A percentile compares a stretch with the other conserved stretches of the same genome.
Evolutionary conservation across 1,139 yeast species (phyloP).

Genomic region (Kodamaea arcana): DNA sequence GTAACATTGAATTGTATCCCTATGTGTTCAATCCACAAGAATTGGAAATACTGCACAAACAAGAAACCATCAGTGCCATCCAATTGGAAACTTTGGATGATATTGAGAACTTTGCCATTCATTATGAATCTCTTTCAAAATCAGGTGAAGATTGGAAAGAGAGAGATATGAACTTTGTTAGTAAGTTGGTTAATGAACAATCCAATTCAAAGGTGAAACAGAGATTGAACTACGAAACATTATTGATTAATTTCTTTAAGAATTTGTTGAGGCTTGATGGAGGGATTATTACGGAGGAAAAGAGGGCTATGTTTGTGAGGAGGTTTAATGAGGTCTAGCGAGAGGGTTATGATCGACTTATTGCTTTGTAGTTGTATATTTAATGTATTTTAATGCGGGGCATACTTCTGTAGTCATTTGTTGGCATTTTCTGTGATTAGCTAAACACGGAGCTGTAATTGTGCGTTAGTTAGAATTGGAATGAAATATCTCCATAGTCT

Average conservation of each 20-base stretch:
- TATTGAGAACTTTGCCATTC: conserved; percentile 41
- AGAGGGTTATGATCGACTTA: no score
- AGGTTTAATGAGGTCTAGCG: conserved; percentile 11
- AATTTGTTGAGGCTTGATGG: conserved; percentile 41
- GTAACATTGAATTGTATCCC: conserved; percentile 48
- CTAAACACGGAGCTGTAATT: no score
- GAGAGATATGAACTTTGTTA: conserved; percentile 27
- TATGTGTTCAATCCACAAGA: conserved; percentile 50
- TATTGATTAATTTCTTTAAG: conserved; percentile 34
- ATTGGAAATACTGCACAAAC: conserved; percentile 16
- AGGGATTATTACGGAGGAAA: conserved; percentile 20
- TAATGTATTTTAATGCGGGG: background rate
- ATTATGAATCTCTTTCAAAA: conserved; percentile 35
- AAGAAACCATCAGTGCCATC: conserved; percentile 23
- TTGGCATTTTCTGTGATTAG: no score
- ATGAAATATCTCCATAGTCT: no score
- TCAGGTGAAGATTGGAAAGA: conserved; percentile 35
- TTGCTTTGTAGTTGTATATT: background rate
- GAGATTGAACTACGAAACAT: conserved; percentile 36
- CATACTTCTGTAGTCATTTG: background rate
- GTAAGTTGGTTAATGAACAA: conserved; percentile 19
- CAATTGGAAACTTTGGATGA: conserved; percentile 44
- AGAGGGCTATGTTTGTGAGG: conserved; percentile 17
- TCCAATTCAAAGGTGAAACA: conserved; percentile 20
- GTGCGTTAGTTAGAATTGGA: no score